phyloP scores from a whole-genome alignment of 2,329 filamentous ascomycete genomes.

The Rutstroemia sp. region DNA sequence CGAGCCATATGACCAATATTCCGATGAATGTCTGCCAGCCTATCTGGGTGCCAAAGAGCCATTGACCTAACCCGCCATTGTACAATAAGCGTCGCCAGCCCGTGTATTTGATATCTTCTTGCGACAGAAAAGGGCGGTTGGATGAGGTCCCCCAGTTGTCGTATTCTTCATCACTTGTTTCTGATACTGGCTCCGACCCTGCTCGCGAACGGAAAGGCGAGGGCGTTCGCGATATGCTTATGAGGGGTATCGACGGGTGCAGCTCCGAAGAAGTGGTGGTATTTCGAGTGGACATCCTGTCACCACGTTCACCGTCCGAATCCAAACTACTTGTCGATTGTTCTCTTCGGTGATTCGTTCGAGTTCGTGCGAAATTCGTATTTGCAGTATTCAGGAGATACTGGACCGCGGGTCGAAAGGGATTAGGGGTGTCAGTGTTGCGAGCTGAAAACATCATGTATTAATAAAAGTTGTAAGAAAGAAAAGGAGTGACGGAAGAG shows the following conservation, averaged over 20 bases:
- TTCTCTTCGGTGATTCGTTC: conserved; percentile 16
- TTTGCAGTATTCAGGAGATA: conserved; percentile 27
- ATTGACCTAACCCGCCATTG: conserved; percentile 39
- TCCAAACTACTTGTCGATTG: conserved; percentile 23
- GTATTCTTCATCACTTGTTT: conserved; percentile 38
- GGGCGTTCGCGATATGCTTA: conserved; percentile 37
- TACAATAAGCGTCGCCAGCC: conserved; percentile 31
- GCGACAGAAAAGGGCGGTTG: conserved; percentile 28
- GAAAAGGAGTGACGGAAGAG: background rate
- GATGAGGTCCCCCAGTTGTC: conserved; percentile 31
- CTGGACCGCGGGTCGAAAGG: conserved; percentile 33
- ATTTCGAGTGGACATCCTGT: conserved; percentile 22
- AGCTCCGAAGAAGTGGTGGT: conserved; percentile 14
- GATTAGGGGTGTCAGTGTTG: conserved; percentile 26
- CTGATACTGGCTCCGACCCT: conserved; percentile 32
- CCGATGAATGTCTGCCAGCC: conserved; percentile 42
- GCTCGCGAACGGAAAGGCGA: conserved; percentile 38
- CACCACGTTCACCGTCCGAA: conserved; percentile 16
- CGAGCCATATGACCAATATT: conserved; percentile 40
- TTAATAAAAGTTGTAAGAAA: background rate
- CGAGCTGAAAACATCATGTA: conserved; percentile 25
- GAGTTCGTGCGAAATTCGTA: conserved; percentile 14
- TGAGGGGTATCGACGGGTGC: conserved; percentile 34
- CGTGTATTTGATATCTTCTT: conserved; percentile 18
- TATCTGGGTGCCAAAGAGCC: conserved; percentile 38